A percentile compares a stretch with the other conserved stretches of the same genome.
Evolutionary conservation across 805 yeast genomes (phyloP).

Genomic region (Lipomyces starkeyi): DNA sequence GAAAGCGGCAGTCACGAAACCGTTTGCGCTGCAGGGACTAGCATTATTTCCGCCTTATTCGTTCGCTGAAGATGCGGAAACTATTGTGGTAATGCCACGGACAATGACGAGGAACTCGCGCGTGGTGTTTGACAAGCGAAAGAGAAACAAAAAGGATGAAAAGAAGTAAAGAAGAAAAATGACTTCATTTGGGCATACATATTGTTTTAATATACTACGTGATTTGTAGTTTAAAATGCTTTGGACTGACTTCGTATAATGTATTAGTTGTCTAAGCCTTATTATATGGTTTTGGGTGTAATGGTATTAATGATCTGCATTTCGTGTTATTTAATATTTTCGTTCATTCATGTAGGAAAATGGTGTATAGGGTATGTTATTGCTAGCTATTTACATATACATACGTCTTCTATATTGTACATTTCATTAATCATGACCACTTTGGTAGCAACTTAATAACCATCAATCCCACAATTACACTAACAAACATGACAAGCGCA

Average conservation of each 20-base stretch:
- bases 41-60: conserved; percentile 35
- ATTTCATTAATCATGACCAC: conserved; percentile 18
- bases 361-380: not conserved
- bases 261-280: not conserved
- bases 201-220: not conserved
- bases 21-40: conserved; percentile 28
- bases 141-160: not conserved
- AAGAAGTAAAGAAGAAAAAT: not conserved
- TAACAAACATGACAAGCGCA: conserved; percentile 45
- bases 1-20: conserved; percentile 32
- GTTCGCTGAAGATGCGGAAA: conserved; percentile 31
- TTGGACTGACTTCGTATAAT: not conserved
- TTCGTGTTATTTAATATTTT: not conserved
- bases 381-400: not conserved
- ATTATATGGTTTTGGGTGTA: not conserved
- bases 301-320: not conserved
- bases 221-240: not conserved
- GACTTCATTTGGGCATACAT: not conserved
- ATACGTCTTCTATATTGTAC: not conserved
- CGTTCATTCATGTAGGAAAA: not conserved
- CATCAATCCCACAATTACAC: conserved; percentile 46
- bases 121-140: conserved; percentile 1
- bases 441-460: conserved; percentile 43
- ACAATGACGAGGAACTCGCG: not conserved
- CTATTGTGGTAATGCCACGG: conserved; percentile 33